Conservation (phyloP, 2,329 filamentous ascomycete genomes). For the Verruconis gallopava region DNA sequence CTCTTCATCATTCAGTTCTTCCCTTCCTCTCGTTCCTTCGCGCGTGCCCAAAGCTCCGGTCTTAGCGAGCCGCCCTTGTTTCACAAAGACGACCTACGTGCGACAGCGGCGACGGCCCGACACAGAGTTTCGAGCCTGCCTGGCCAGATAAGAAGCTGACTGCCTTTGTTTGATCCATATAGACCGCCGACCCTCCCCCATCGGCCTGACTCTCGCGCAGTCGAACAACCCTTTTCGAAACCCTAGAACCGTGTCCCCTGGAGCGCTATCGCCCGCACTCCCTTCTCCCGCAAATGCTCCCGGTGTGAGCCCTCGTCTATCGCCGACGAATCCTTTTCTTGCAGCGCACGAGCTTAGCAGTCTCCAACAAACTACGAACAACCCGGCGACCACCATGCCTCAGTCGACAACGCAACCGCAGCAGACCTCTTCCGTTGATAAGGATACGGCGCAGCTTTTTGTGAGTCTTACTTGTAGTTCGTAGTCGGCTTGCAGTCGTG, state of each 20-base stretch:
- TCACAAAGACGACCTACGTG: too few relatives aligned
- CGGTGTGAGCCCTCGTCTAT: conserved; percentile 41
- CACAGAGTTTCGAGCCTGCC: too few relatives aligned
- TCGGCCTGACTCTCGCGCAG: conserved; percentile 47
- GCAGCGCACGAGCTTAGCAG: conserved; percentile 38
- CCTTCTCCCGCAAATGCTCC: conserved; percentile 32
- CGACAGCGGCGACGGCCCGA: too few relatives aligned
- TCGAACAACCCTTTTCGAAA: conserved; percentile 75
- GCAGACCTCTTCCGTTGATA: conserved; percentile 7
- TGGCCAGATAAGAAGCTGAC: too few relatives aligned
- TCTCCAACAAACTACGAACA: conserved; percentile 19
- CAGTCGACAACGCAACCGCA: conserved; percentile 2
- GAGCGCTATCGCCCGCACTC: conserved; percentile 21
- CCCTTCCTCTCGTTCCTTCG: too few relatives aligned
- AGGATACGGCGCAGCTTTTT: conserved; percentile 51
- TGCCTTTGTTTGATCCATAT: too few relatives aligned
- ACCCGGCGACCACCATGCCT: background rate
- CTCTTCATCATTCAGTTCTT: too few relatives aligned
- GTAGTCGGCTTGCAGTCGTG: background rate
- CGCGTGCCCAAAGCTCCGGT: too few relatives aligned
- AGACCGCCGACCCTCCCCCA: conserved; percentile 23
- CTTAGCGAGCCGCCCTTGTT: too few relatives aligned
- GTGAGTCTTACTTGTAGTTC: conserved; percentile 42
- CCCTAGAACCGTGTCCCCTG: conserved; percentile 48
- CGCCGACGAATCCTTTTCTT: conserved; percentile 66